Evolutionary conservation across 805 yeast species (phyloP).

Genomic region (Priceomyces medius): DNA sequence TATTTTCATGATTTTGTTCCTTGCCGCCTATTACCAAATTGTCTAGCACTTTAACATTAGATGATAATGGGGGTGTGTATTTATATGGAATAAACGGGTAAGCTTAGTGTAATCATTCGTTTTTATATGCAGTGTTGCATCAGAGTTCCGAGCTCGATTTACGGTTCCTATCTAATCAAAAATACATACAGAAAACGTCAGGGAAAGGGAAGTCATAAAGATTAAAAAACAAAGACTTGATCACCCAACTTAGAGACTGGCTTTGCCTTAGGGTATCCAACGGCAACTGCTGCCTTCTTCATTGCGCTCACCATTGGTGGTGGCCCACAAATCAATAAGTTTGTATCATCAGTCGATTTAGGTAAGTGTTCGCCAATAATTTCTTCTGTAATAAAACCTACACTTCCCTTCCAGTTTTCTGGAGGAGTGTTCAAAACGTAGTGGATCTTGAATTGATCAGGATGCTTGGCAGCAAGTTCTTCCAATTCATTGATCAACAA

Average conservation of each 20-base stretch:
- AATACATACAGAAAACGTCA: too few relatives aligned
- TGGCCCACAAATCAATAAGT: conserved; percentile 88
- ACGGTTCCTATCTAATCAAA: too few relatives aligned
- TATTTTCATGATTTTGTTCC: too few relatives aligned
- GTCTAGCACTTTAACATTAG: too few relatives aligned
- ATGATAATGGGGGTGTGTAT: too few relatives aligned
- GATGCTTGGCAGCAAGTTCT: conserved; percentile 52
- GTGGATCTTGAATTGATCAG: conserved; percentile 60
- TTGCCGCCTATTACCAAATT: too few relatives aligned
- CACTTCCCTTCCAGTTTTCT: conserved; percentile 70
- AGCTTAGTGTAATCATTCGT: not conserved
- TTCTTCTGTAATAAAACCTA: conserved; percentile 80
- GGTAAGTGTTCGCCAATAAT: conserved; percentile 66
- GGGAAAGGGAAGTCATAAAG: too few relatives aligned
- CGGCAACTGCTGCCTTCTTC: conserved; percentile 70
- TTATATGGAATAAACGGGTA: not conserved
- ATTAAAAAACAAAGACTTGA: conserved; percentile 83
- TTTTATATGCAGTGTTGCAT: not conserved
- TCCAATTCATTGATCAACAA: conserved; percentile 79
- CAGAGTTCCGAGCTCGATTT: not conserved
- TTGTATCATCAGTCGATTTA: conserved; percentile 54
- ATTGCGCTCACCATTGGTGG: conserved; percentile 87
- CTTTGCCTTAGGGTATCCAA: conserved; percentile 82
- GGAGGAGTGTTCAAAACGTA: conserved; percentile 77
- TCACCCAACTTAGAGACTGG: conserved; percentile 89